Conservation (phyloP, 1,139 yeast genomes). For the Suhomyces bribrorum region DNA sequence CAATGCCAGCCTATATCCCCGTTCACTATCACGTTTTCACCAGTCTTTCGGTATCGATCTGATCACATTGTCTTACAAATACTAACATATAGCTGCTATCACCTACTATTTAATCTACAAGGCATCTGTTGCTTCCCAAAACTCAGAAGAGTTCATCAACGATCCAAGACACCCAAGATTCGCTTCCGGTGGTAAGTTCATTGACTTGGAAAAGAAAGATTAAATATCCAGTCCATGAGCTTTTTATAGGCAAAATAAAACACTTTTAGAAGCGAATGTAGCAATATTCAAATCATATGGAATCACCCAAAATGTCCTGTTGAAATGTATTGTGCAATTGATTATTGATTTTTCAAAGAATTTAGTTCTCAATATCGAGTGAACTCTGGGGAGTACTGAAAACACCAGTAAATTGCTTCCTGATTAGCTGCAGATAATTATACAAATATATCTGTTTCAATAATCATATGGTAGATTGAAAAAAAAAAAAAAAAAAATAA, state of each 20-base stretch:
- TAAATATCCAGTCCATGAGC: slow-evolving; percentile 13
- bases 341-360: too few species aligned
- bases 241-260: neutral
- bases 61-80: too few species aligned
- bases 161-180: slow-evolving; percentile 60
- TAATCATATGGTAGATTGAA: too few species aligned
- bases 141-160: slow-evolving; percentile 52
- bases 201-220: slow-evolving; percentile 45
- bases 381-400: too few species aligned
- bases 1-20: neutral
- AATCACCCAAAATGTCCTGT: neutral
- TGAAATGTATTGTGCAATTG: neutral
- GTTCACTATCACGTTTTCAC: too few species aligned
- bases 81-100: slow-evolving; percentile 38
- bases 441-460: too few species aligned
- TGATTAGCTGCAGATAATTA: too few species aligned
- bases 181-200: slow-evolving; percentile 51
- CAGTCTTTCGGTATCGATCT: too few species aligned
- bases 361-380: too few species aligned
- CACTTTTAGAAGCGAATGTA: neutral
- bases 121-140: slow-evolving; percentile 45
- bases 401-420: too few species aligned
- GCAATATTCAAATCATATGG: neutral
- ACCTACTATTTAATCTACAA: slow-evolving; percentile 48
- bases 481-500: too few species aligned